Base-by-base conservation (phyloP, 2,329 filamentous ascomycete species). In the Gaeumannomyces sp. region DNA sequence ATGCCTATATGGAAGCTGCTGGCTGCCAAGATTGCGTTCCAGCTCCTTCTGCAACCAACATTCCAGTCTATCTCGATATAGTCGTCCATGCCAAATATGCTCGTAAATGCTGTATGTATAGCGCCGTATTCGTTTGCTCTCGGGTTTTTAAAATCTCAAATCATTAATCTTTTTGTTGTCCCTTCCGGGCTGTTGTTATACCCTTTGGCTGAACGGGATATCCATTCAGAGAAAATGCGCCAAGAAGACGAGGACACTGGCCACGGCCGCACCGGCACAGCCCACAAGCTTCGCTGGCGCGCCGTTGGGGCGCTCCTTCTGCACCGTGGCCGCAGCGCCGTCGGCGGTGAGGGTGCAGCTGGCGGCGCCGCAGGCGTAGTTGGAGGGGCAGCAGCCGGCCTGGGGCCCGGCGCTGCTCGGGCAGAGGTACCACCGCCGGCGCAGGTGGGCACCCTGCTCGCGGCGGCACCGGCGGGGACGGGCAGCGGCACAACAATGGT, bases 321-420 rank as follows among this genome's bases (percentile, higher is more conserved):
- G 80, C 63, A 87, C 80, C 33, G 83, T 85, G 8, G 77, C 83
- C n/a, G 84, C 88, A 60, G 80, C 78, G 10, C 80, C 81, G 10
- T 77, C 80, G 61, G 77, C 79, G 56, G 73, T 74, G 6, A 86
- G 83, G 35, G 87, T 88, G 76, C 92, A 96, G 73, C 88, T 92
- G 28, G 83, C 84, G 27, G 82, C 81, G 1, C 90, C 92, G 76
- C 92, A 96, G 4, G 76, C 76, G 74, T 89, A 96, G 2, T 91
- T 91, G 58, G 77, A 82, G 0, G 93, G 93, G 80, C 94, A 98
- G 75, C 94, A 98, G 8, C 92, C 93, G 0, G 92, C 87, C 0
- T 89, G 85, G 0, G 83, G 79, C n/a, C 84, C 83, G 0, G 77
- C 83, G 3, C 77, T 78, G 16, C 80, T 65, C 75, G 85, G 70